Conservation (phyloP, 176 grass and related monocot species). For the Melocanna baccifera region DNA sequence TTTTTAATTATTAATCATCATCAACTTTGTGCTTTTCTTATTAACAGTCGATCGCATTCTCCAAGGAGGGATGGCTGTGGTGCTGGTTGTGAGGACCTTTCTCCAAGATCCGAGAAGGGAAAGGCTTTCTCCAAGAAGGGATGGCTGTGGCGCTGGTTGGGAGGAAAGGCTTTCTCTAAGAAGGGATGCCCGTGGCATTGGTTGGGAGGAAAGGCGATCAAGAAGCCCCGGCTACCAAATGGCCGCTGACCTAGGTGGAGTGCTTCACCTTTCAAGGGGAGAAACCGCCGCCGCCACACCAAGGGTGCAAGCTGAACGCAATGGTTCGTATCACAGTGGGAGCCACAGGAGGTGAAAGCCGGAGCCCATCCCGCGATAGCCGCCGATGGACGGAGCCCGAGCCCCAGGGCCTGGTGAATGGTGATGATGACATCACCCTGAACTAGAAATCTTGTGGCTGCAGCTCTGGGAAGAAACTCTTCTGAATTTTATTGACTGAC, state of each 20-base stretch:
- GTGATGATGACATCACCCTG: not conserved
- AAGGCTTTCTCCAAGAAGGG: not conserved
- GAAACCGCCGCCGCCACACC: slow-evolving; percentile 34
- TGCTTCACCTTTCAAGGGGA: slow-evolving; percentile 14
- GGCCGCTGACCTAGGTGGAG: slow-evolving; percentile 34
- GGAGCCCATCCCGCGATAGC: slow-evolving; percentile 3
- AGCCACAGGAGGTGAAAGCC: not conserved
- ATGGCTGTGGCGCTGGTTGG: not conserved
- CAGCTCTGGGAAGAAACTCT: not conserved
- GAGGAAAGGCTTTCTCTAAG: no score
- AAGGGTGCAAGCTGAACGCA: slow-evolving; percentile 41
- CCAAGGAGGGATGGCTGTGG: slow-evolving; percentile 33
- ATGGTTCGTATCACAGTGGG: slow-evolving; percentile 28
- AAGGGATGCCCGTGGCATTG: no score
- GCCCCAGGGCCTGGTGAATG: slow-evolving; percentile 28
- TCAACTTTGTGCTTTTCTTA: not conserved
- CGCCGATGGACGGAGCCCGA: slow-evolving; percentile 38
- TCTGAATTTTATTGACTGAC: not conserved
- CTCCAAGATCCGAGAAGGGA: no score
- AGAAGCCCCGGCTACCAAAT: slow-evolving; percentile 44
- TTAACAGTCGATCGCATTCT: slow-evolving; percentile 37
- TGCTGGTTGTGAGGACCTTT: not conserved
- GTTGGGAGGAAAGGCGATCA: slow-evolving; percentile 22
- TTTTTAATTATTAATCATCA: not conserved
- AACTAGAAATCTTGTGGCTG: not conserved